These are phyloP conservation scores for Heimioporus sp. DNA, from an alignment of 768 basidiomycete genomes.

Conservation along the genomic window DNA sequence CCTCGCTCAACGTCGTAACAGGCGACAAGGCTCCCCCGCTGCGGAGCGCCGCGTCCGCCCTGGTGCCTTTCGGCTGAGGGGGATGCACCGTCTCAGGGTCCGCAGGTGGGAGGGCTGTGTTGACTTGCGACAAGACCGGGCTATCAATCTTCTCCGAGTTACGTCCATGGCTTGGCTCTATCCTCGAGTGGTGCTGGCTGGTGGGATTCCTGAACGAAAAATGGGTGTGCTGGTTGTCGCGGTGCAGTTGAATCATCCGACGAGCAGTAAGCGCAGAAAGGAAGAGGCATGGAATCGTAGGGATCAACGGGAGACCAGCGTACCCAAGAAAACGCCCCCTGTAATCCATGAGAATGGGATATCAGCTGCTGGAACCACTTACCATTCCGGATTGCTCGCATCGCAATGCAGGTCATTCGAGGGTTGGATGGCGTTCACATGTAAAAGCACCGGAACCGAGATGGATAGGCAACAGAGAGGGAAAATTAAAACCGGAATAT, in stretches of 20 bases:
- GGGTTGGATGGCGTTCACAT: constrained; percentile 44
- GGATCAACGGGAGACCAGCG: constrained; percentile 52
- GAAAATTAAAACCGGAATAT: constrained; percentile 44
- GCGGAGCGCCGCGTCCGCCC: neutral
- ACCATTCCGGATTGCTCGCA: constrained; percentile 58
- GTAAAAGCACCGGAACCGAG: constrained; percentile 44
- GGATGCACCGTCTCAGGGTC: neutral
- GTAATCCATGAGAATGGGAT: constrained; percentile 1
- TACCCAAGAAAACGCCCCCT: constrained; percentile 69
- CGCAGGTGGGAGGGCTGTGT: constrained; percentile 14
- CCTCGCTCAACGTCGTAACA: neutral
- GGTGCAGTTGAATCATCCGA: constrained; percentile 20
- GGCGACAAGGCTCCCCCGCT: neutral
- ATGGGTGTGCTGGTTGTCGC: constrained; percentile 12
- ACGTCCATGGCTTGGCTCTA: neutral
- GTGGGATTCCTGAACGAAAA: neutral
- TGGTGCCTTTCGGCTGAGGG: neutral
- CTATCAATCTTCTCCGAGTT: constrained; percentile 12
- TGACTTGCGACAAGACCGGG: constrained; percentile 17
- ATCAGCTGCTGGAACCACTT: constrained; percentile 13
- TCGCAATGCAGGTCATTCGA: constrained; percentile 59
- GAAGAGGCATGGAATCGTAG: constrained; percentile 51
- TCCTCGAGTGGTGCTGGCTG: neutral
- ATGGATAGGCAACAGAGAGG: constrained; percentile 45
- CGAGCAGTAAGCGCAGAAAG: constrained; percentile 35